Percentiles rank a stretch among this genome's conserved stretches.
Conservation (phyloP, 345 rosid genomes). For the Citrus trifoliata region DNA sequence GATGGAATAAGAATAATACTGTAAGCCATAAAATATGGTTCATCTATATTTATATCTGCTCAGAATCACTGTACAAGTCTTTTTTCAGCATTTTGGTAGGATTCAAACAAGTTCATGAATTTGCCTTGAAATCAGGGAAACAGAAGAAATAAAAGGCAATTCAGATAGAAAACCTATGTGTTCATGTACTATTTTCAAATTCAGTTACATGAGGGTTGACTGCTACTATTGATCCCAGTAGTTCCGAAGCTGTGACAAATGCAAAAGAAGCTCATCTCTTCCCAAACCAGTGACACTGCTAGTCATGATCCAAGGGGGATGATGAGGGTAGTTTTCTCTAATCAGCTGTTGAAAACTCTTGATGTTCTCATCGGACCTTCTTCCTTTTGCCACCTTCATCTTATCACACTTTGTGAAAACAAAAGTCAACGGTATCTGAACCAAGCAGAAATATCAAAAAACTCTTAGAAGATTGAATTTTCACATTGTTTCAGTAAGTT, state of each 20-base stretch:
- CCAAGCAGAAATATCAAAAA: background rate
- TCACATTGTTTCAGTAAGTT: background rate
- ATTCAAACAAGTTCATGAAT: background rate
- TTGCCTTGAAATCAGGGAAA: background rate
- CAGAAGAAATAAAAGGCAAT: background rate
- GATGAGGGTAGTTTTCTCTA: slow-evolving; percentile 50
- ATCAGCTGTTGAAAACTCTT: slow-evolving; percentile 67
- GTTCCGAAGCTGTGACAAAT: slow-evolving; percentile 76
- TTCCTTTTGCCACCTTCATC: slow-evolving; percentile 66
- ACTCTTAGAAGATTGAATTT: background rate
- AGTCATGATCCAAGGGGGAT: slow-evolving; percentile 93
- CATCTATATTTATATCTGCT: background rate
- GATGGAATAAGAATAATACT: background rate
- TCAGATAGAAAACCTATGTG: background rate
- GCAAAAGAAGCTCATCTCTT: slow-evolving; percentile 92
- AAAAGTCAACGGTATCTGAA: slow-evolving; percentile 81
- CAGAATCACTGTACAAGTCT: background rate
- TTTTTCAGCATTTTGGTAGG: background rate
- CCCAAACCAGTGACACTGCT: slow-evolving; percentile 85
- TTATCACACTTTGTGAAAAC: slow-evolving; percentile 92
- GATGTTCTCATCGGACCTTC: slow-evolving; percentile 80
- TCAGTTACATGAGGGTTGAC: background rate
- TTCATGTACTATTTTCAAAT: background rate
- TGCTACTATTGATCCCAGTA: slow-evolving; percentile 39
- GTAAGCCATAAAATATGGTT: background rate